Evolutionary conservation across 352 stramenopile species (phyloP).

Genomic region (Sclerospora graminicola): DNA sequence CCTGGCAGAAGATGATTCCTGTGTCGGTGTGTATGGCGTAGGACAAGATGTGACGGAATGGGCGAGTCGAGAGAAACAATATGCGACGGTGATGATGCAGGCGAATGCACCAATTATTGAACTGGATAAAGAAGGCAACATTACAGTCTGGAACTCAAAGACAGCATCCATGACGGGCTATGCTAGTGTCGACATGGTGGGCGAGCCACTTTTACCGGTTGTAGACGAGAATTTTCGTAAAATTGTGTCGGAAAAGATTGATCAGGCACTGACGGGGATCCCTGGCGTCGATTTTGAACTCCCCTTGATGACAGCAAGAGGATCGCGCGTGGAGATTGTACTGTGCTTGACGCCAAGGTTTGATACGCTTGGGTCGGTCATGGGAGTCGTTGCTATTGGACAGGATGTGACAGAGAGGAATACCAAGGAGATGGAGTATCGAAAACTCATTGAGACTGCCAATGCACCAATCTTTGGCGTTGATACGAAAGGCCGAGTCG

Average conservation of each 20-base stretch:
- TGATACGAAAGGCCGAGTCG: conserved; percentile 39
- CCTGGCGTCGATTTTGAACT: conserved; percentile 44
- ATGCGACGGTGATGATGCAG: conserved; percentile 53
- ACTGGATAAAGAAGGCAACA: conserved; percentile 47
- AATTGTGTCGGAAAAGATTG: conserved; percentile 32
- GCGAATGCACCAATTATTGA: conserved; percentile 73
- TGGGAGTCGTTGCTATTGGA: conserved; percentile 58
- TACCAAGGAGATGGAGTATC: conserved; percentile 57
- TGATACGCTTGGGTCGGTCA: conserved; percentile 15
- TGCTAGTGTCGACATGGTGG: conserved; percentile 32
- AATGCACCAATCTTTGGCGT: conserved; percentile 77
- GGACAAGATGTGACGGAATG: conserved; percentile 46
- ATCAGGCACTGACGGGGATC: conserved; percentile 32
- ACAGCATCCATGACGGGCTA: conserved; percentile 56
- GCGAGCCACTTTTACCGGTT: conserved; percentile 29
- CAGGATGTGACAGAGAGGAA: conserved; percentile 58
- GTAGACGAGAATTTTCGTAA: conserved; percentile 37
- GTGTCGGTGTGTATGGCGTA: conserved; percentile 34
- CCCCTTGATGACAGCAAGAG: conserved; percentile 34
- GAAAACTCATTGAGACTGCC: conserved; percentile 59
- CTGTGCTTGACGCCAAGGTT: conserved; percentile 47
- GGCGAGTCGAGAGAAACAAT: conserved; percentile 34
- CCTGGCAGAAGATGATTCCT: neutral
- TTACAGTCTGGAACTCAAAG: conserved; percentile 66
- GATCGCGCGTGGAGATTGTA: conserved; percentile 40